Evolutionary conservation across 441 rosid species (phyloP).

Genomic region (Gossypium trilobum): DNA sequence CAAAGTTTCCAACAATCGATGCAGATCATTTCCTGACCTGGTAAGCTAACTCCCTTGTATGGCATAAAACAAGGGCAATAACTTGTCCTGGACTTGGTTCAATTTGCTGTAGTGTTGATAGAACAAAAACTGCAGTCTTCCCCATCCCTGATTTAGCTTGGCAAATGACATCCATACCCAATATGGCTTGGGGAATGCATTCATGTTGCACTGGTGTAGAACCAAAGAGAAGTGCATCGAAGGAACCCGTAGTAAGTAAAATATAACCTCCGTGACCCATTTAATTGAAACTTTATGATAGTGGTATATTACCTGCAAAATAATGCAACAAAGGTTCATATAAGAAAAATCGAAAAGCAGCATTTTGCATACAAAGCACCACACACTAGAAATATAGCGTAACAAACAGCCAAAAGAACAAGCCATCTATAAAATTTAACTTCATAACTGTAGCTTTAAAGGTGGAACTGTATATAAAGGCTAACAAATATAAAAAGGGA

Average conservation of each 20-base stretch:
- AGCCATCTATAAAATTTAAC: not conserved
- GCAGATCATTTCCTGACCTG: conserved; percentile 40
- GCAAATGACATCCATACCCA: conserved; percentile 97
- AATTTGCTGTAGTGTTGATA: conserved; percentile 83
- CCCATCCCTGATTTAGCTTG: conserved; percentile 99
- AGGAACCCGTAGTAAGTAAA: conserved; percentile 76
- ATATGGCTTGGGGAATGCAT: conserved; percentile 95
- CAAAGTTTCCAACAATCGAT: not conserved
- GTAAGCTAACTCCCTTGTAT: conserved; percentile 92
- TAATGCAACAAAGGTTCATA: not conserved
- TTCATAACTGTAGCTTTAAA: not conserved
- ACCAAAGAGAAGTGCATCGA: conserved; percentile 66
- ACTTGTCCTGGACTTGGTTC: conserved; percentile 91
- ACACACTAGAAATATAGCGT: not conserved
- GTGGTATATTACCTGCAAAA: conserved; percentile 61
- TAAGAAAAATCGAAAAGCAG: not conserved
- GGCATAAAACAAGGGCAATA: conserved; percentile 84
- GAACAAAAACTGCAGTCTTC: conserved; percentile 89
- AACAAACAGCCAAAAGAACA: not conserved
- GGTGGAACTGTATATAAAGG: not conserved
- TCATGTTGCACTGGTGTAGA: conserved; percentile 95
- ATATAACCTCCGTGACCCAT: conserved; percentile 53
- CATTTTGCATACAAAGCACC: not conserved
- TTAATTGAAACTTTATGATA: conserved; percentile 51
- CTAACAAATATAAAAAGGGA: not conserved